These are phyloP conservation scores for Globisporangium radiosum DNA, from an alignment of 352 stramenopile species.

Conservation along the genomic window DNA sequence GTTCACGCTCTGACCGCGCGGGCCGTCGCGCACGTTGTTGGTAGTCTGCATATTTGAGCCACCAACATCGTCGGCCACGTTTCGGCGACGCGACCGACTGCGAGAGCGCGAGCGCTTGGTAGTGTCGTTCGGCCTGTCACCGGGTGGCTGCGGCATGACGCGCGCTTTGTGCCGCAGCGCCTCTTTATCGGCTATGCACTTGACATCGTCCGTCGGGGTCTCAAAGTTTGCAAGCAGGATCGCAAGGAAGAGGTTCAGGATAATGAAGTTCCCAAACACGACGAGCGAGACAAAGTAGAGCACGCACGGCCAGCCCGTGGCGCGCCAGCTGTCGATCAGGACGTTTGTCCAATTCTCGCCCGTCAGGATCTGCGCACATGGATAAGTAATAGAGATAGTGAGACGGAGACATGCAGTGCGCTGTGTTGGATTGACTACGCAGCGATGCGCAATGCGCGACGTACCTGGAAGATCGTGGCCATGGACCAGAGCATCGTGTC, in stretches of 20 bases:
- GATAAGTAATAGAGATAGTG: neutral
- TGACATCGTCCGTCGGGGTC: constrained; percentile 37
- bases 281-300: constrained; percentile 85
- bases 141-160: constrained; percentile 21
- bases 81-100: constrained; percentile 29
- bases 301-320: constrained; percentile 39
- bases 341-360: constrained; percentile 91
- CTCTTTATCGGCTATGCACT: constrained; percentile 24
- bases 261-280: constrained; percentile 84
- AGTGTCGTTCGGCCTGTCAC: constrained; percentile 22
- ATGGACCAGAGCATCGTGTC: constrained; percentile 61
- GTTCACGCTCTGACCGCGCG: neutral
- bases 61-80: constrained; percentile 7
- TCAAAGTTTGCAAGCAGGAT: constrained; percentile 89
- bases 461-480: constrained; percentile 61
- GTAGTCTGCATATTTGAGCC: neutral
- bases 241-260: constrained; percentile 90
- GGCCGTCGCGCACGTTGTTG: too few species aligned
- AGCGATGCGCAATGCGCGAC: neutral
- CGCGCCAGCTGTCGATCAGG: constrained; percentile 81
- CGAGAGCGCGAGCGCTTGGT: constrained; percentile 58
- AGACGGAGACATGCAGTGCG: neutral
- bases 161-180: constrained; percentile 24
- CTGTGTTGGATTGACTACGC: neutral
- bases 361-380: constrained; percentile 73